Percentiles rank a stretch among this genome's conserved stretches.
These are phyloP conservation scores for Taphrina flavorubra DNA, from an alignment of 1,139 yeast species.

Conservation along the genomic window DNA sequence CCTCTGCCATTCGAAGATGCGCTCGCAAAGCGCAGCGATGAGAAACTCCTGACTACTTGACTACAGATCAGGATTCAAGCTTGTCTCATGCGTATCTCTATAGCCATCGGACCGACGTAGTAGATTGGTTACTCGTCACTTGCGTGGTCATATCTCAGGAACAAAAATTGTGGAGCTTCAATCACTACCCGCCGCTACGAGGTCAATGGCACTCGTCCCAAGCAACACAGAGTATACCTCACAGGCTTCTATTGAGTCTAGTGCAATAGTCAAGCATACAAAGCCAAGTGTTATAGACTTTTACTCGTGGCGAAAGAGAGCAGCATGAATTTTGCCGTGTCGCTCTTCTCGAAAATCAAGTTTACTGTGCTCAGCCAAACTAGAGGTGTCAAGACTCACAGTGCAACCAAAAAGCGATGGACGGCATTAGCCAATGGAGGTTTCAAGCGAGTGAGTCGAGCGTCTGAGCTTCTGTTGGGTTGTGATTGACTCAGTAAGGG, in stretches of 20 bases:
- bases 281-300: too few relatives aligned
- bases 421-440: constrained; percentile 39
- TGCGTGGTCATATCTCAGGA: neutral
- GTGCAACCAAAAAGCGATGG: constrained; percentile 42
- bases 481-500: constrained; percentile 10
- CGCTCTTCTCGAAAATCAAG: constrained; percentile 6
- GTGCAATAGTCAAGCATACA: too few relatives aligned
- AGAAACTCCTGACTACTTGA: too few relatives aligned
- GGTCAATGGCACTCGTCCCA: neutral
- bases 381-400: constrained; percentile 40
- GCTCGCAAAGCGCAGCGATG: neutral
- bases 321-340: neutral
- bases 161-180: constrained; percentile 12
- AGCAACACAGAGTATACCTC: neutral
- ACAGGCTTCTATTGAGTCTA: too few relatives aligned
- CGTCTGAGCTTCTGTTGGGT: neutral
- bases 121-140: neutral
- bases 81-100: too few relatives aligned
- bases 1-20: constrained; percentile 22
- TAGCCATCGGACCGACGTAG: too few relatives aligned
- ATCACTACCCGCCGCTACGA: neutral
- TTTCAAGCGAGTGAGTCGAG: constrained; percentile 43
- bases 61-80: too few relatives aligned
- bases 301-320: too few relatives aligned
- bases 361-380: constrained; percentile 1